Conservation (phyloP, 192 early-diverging fungal genomes). For the Mortierella hygrophila region DNA sequence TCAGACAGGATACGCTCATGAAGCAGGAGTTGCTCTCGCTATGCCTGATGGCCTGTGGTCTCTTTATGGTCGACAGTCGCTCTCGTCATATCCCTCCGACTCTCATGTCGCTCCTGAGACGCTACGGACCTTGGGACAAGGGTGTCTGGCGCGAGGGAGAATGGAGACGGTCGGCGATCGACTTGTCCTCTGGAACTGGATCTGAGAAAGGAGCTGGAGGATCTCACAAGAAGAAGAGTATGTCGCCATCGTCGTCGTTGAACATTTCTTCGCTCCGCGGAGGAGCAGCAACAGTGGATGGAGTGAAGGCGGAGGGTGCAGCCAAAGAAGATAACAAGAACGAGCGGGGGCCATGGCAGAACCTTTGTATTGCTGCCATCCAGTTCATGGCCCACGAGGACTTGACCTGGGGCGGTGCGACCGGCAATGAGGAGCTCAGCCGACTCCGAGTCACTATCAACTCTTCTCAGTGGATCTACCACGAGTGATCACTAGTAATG, state of each 20-base stretch:
- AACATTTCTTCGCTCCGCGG: not conserved
- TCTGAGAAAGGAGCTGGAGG: not conserved
- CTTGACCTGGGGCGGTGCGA: slow-evolving; percentile 44
- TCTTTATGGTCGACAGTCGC: slow-evolving; percentile 27
- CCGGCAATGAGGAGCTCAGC: slow-evolving; percentile 42
- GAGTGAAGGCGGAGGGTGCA: not conserved
- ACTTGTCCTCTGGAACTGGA: not conserved
- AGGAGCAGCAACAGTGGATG: not conserved
- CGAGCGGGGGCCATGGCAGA: slow-evolving; percentile 41
- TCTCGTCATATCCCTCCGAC: slow-evolving; percentile 23
- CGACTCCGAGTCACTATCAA: slow-evolving; percentile 35
- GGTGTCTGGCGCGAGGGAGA: slow-evolving; percentile 51
- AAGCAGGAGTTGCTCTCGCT: slow-evolving; percentile 44
- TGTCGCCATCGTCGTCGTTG: not conserved
- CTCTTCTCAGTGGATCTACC: slow-evolving; percentile 36
- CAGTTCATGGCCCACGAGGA: slow-evolving; percentile 49
- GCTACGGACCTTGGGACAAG: slow-evolving; percentile 40
- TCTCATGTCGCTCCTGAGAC: slow-evolving; percentile 41
- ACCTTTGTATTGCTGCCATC: slow-evolving; percentile 36
- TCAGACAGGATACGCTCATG: slow-evolving; percentile 27
- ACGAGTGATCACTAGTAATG: slow-evolving; percentile 17
- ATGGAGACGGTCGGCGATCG: slow-evolving; percentile 28
- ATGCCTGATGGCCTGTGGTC: slow-evolving; percentile 52
- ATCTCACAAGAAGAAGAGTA: not conserved
- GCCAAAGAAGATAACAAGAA: slow-evolving; percentile 5